phyloP scores from a whole-genome alignment of 2,329 filamentous ascomycete genomes.

The Xylaria digitata region DNA sequence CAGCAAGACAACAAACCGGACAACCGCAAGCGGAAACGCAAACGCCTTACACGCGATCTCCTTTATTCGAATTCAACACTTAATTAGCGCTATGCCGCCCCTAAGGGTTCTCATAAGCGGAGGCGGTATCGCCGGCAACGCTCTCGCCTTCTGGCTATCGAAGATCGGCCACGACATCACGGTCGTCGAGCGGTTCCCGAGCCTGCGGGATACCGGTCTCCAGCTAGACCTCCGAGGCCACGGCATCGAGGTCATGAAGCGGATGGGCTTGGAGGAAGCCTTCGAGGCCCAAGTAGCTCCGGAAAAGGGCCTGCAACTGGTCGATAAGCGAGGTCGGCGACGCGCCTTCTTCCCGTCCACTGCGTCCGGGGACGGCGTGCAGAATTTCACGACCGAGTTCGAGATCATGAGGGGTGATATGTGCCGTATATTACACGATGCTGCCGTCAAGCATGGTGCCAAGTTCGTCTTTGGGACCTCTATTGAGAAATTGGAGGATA shows the following conservation, averaged over 20 bases:
- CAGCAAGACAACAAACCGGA: background rate
- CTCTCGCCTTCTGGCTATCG: constrained; percentile 62
- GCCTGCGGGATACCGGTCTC: constrained; percentile 60
- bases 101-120: constrained; percentile 53
- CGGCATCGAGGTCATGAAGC: constrained; percentile 61
- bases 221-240: constrained; percentile 66
- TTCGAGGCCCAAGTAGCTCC: constrained; percentile 57
- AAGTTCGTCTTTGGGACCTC: constrained; percentile 50
- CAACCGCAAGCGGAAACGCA: background rate
- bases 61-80: constrained; percentile 10
- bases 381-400: constrained; percentile 59
- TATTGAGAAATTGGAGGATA: constrained; percentile 46
- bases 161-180: constrained; percentile 54
- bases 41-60: background rate
- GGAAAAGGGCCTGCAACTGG: constrained; percentile 59
- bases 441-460: constrained; percentile 43
- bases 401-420: constrained; percentile 68
- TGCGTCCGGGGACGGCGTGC: constrained; percentile 47
- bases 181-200: constrained; percentile 55
- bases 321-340: constrained; percentile 54
- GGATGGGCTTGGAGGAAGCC: constrained; percentile 62
- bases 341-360: constrained; percentile 56
- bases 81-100: constrained; percentile 35
- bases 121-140: constrained; percentile 53
- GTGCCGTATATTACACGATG: constrained; percentile 56